Percentiles rank a stretch among this genome's conserved stretches.
These are phyloP conservation scores for Yarrowia sp. DNA, from an alignment of 805 yeast genomes.

Conservation along the genomic window DNA sequence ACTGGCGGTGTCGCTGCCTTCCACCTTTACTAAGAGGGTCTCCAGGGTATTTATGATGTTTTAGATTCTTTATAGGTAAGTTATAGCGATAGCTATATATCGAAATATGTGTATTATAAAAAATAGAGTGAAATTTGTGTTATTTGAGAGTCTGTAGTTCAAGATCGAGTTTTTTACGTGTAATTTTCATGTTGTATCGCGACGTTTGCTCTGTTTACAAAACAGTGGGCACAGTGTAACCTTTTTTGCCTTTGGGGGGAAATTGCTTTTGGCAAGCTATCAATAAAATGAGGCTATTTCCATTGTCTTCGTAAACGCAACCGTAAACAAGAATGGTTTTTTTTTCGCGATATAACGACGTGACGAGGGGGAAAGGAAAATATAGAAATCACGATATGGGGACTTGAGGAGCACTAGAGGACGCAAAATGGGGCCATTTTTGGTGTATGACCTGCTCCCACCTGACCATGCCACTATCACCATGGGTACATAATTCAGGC, in stretches of 20 bases:
- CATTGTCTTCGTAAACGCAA: conserved; percentile 8
- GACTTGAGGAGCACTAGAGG: too few relatives aligned
- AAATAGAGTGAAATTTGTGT: conserved; percentile 6
- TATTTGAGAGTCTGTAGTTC: not conserved
- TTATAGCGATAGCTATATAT: conserved; percentile 24
- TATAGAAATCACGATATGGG: too few relatives aligned
- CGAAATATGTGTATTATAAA: conserved; percentile 30
- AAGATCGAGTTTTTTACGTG: not conserved
- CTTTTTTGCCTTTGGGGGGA: not conserved
- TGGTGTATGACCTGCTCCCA: not conserved
- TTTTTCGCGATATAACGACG: conserved; percentile 8
- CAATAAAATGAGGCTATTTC: conserved; percentile 13
- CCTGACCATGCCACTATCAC: not conserved
- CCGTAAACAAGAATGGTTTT: conserved; percentile 5
- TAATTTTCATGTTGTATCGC: not conserved
- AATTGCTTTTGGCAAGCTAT: conserved; percentile 18
- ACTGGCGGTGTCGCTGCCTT: conserved; percentile 82
- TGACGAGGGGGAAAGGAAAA: too few relatives aligned
- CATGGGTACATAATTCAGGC: not conserved
- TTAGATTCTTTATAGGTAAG: conserved; percentile 39
- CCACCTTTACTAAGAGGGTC: conserved; percentile 63
- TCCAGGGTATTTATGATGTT: conserved; percentile 36
- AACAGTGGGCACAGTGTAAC: conserved; percentile 1
- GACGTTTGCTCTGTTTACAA: not conserved
- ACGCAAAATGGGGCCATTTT: conserved; percentile 5